A percentile compares a stretch with the other conserved stretches of the same genome.
Evolutionary conservation across 768 basidiomycete genomes (phyloP).

Genomic region (Cystofilobasidium ferigula): DNA sequence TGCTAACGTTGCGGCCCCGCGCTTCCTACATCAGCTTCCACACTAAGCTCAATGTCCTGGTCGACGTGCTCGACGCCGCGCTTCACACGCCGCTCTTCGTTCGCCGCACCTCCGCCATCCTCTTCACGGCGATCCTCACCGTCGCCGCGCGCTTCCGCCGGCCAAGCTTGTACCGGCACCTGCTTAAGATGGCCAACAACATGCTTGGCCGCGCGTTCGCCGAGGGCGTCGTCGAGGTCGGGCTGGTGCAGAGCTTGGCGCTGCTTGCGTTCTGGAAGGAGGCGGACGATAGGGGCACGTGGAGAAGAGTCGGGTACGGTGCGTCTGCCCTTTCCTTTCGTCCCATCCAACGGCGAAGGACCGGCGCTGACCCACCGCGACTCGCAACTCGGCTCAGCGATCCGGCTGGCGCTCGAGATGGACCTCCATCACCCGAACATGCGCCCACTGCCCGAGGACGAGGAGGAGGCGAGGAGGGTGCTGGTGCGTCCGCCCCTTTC

Average conservation of each 20-base stretch:
- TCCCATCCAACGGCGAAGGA: background rate
- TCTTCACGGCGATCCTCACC: slow-evolving; percentile 28
- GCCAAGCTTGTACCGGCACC: slow-evolving; percentile 20
- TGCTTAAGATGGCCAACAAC: slow-evolving; percentile 24
- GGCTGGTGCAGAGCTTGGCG: slow-evolving; percentile 27
- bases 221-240: slow-evolving; percentile 27
- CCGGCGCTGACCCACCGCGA: background rate
- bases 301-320: slow-evolving; percentile 26
- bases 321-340: background rate
- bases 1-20: too few relatives aligned
- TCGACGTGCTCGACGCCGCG: slow-evolving; percentile 28
- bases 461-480: slow-evolving; percentile 27
- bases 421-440: slow-evolving; percentile 9
- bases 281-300: slow-evolving; percentile 24
- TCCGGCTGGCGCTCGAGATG: slow-evolving; percentile 26
- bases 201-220: slow-evolving; percentile 28
- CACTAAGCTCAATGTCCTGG: slow-evolving; percentile 28
- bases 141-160: slow-evolving; percentile 22
- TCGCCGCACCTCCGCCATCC: slow-evolving; percentile 21
- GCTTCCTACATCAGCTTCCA: slow-evolving; percentile 24
- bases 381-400: slow-evolving; percentile 1
- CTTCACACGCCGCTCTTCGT: slow-evolving; percentile 27
- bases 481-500: slow-evolving; percentile 9
- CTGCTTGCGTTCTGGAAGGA: slow-evolving; percentile 30
- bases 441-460: slow-evolving; percentile 20